Conservation (phyloP, 1,284 basidiomycete species). For the Tetrapyrgos nigripes region DNA sequence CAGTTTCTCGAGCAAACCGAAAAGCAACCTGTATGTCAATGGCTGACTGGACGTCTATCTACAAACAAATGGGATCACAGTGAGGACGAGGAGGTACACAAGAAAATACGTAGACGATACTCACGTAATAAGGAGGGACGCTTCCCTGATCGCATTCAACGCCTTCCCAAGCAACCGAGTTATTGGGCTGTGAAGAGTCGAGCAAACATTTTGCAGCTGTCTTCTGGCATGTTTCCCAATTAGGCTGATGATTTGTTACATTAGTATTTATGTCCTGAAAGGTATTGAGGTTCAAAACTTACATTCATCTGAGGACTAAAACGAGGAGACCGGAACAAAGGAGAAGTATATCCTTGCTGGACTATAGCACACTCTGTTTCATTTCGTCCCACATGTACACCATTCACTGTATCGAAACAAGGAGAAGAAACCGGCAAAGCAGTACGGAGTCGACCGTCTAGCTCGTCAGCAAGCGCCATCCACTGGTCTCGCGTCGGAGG, state of each 20-base stretch:
- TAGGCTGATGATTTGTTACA: too few relatives aligned
- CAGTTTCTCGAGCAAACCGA: too few relatives aligned
- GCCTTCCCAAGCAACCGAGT: slow-evolving; percentile 3
- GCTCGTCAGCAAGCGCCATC: too few relatives aligned
- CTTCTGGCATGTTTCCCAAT: slow-evolving; percentile 11
- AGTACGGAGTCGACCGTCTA: slow-evolving; percentile 30
- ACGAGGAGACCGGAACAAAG: slow-evolving; percentile 28
- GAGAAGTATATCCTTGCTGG: slow-evolving; percentile 34
- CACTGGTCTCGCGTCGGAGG: too few relatives aligned
- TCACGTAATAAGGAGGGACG: slow-evolving; percentile 4
- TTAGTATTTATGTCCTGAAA: background rate
- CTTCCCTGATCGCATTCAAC: slow-evolving; percentile 4
- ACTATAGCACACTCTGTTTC: slow-evolving; percentile 30
- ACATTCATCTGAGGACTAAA: slow-evolving; percentile 37
- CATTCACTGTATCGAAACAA: slow-evolving; percentile 39
- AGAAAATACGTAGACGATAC: background rate
- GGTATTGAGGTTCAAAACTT: background rate
- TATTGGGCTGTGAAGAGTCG: slow-evolving; percentile 4
- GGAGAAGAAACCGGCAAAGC: slow-evolving; percentile 34
- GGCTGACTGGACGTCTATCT: slow-evolving; percentile 3
- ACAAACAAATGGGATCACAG: background rate
- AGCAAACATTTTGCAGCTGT: slow-evolving; percentile 1
- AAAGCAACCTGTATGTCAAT: too few relatives aligned
- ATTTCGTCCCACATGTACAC: slow-evolving; percentile 22
- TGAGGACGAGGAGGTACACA: too few relatives aligned